phyloP scores from a whole-genome alignment of 2,329 filamentous ascomycete genomes.

The Neocucurbitaria cava region DNA sequence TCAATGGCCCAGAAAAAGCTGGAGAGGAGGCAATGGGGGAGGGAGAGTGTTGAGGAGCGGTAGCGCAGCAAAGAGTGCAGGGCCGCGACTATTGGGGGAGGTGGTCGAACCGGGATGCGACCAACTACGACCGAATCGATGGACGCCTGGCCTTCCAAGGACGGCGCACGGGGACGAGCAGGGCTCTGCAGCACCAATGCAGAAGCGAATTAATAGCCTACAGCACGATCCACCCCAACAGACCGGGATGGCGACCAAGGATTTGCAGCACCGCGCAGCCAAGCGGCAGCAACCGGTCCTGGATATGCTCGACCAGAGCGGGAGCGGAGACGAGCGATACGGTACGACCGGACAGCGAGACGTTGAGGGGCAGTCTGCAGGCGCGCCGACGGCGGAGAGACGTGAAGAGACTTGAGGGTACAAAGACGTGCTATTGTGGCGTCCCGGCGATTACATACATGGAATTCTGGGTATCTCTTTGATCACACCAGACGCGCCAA shows the following conservation, averaged over 20 bases:
- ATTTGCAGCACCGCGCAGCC: conserved; percentile 29
- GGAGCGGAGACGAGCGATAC: conserved; percentile 19
- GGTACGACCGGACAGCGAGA: conserved; percentile 10
- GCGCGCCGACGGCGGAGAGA: conserved; percentile 11
- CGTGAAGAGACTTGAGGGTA: conserved; percentile 19
- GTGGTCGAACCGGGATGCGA: conserved; percentile 35
- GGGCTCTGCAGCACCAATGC: conserved; percentile 34
- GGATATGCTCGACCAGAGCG: conserved; percentile 8
- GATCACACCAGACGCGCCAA: conserved; percentile 8
- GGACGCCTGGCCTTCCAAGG: conserved; percentile 29
- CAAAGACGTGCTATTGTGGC: conserved; percentile 1
- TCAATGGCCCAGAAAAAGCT: conserved; percentile 41
- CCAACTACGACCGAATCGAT: conserved; percentile 30
- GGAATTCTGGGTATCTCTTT: conserved; percentile 29
- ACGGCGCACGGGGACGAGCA: conserved; percentile 17
- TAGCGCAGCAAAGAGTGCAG: conserved; percentile 40
- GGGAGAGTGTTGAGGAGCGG: conserved; percentile 43
- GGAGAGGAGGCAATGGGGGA: conserved; percentile 28
- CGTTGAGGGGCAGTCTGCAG: neutral
- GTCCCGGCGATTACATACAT: conserved; percentile 9
- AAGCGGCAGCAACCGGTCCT: conserved; percentile 40
- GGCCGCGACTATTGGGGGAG: conserved; percentile 42
- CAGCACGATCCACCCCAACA: conserved; percentile 42
- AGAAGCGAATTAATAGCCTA: conserved; percentile 35
- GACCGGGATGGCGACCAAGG: conserved; percentile 39